A percentile compares a stretch with the other conserved stretches of the same genome.
phyloP scores from a whole-genome alignment of 1,284 basidiomycete genomes.

The Marasmius oreades region DNA sequence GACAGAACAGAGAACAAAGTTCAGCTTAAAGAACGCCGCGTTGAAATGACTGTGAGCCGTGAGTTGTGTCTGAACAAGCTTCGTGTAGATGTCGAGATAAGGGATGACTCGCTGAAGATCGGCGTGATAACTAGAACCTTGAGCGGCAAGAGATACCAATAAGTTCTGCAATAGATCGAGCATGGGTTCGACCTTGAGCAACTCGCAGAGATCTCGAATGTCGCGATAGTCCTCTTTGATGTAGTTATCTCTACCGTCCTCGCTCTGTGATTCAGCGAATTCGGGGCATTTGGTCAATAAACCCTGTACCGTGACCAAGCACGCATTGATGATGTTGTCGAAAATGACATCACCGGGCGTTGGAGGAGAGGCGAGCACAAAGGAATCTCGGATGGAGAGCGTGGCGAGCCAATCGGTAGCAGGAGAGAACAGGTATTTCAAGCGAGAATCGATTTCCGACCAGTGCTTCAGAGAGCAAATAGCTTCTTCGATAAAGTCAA shows the following conservation, averaged over 20 bases:
- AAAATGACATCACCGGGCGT: constrained; percentile 10
- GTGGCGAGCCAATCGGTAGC: constrained; percentile 44
- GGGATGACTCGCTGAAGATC: constrained; percentile 49
- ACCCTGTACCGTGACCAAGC: constrained; percentile 64
- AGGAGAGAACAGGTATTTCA: constrained; percentile 46
- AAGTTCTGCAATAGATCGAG: constrained; percentile 31
- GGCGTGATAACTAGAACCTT: constrained; percentile 22
- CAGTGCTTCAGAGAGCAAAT: constrained; percentile 27
- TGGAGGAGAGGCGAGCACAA: constrained; percentile 9
- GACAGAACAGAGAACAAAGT: constrained; percentile 74
- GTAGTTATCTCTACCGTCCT: constrained; percentile 35
- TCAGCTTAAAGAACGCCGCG: constrained; percentile 83
- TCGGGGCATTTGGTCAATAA: constrained; percentile 42
- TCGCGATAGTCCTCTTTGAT: constrained; percentile 37
- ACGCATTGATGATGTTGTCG: constrained; percentile 52
- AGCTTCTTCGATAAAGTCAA: constrained; percentile 21
- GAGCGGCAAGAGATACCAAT: constrained; percentile 28
- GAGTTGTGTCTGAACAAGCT: constrained; percentile 54
- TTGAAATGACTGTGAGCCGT: constrained; percentile 59
- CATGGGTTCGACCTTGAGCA: constrained; percentile 43
- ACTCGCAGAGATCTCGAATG: constrained; percentile 36
- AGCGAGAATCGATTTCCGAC: constrained; percentile 35
- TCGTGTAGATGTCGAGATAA: constrained; percentile 61
- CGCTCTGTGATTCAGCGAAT: constrained; percentile 1
- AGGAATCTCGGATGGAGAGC: constrained; percentile 22